Evolutionary conservation across 345 rosid genomes (phyloP).

Genomic region (Syzygium aromaticum): DNA sequence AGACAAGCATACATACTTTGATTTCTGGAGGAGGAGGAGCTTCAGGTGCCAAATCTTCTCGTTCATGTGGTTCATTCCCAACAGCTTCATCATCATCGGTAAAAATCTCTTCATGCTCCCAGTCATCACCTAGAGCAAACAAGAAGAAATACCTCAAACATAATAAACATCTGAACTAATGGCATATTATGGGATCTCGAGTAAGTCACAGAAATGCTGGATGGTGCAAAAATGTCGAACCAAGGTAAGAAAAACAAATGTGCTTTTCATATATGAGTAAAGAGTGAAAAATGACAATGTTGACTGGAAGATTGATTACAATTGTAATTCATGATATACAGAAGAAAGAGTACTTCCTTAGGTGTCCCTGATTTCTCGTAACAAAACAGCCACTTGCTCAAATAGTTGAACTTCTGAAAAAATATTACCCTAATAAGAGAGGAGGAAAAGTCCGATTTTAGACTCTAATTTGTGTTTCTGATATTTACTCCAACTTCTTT

Average conservation of each 20-base stretch:
- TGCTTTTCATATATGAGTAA: neutral
- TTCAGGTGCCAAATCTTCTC: constrained; percentile 91
- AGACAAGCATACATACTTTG: constrained; percentile 37
- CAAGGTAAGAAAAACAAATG: neutral
- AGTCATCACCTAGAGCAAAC: constrained; percentile 69
- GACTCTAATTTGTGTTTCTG: neutral
- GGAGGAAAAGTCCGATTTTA: neutral
- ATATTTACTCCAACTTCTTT: neutral
- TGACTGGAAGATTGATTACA: neutral
- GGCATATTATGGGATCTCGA: neutral
- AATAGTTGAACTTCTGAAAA: neutral
- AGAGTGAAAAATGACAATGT: neutral
- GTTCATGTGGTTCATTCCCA: constrained; percentile 84
- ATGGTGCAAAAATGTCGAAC: neutral
- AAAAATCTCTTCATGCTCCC: constrained; percentile 99
- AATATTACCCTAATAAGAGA: neutral
- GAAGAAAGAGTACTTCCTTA: neutral
- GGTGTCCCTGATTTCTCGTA: neutral
- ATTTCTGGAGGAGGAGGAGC: constrained; percentile 97
- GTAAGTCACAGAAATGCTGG: neutral
- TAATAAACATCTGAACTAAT: neutral
- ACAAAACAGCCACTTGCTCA: neutral
- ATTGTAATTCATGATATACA: neutral
- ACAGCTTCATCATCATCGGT: constrained; percentile 99
- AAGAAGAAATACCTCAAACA: neutral